phyloP scores from a whole-genome alignment of 441 rosid species.

The Pelargonium citronellum region DNA sequence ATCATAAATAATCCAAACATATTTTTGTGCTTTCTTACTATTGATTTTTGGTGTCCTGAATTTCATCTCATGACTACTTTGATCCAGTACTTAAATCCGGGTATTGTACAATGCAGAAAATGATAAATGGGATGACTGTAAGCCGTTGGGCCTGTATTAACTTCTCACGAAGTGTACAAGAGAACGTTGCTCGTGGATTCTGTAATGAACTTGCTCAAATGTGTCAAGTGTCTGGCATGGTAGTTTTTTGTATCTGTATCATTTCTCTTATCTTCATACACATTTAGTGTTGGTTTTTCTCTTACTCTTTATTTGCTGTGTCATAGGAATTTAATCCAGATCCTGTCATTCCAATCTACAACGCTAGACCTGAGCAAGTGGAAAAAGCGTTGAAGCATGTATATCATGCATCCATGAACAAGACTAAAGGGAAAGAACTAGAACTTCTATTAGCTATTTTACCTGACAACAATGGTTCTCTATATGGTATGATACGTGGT shows the following conservation, averaged over 20 bases:
- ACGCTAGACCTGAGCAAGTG: conserved; percentile 86
- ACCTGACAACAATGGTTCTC: conserved; percentile 90
- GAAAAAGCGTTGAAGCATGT: conserved; percentile 93
- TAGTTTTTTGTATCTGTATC: conserved; percentile 21
- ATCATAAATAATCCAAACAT: background rate
- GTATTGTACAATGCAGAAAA: conserved; percentile 47
- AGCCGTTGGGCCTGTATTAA: conserved; percentile 91
- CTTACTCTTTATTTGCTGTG: conserved; percentile 6
- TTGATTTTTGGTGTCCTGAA: background rate
- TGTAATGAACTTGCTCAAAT: conserved; percentile 88
- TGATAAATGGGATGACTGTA: conserved; percentile 94
- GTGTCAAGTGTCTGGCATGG: conserved; percentile 99
- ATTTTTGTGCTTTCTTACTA: background rate
- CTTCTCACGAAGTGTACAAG: conserved; percentile 92
- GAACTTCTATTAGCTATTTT: conserved; percentile 87
- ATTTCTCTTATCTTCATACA: conserved; percentile 1
- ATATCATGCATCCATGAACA: conserved; percentile 65
- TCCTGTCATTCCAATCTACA: conserved; percentile 78
- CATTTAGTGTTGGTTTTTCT: background rate
- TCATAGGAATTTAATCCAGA: conserved; percentile 76
- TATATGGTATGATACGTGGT: conserved; percentile 51
- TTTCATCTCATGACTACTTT: conserved; percentile 11
- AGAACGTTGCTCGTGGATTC: conserved; percentile 77
- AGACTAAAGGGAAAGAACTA: conserved; percentile 86
- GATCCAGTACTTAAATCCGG: background rate